Evolutionary conservation across 2,329 filamentous ascomycete genomes (phyloP).

Genomic region (Colletotrichum coccodes): DNA sequence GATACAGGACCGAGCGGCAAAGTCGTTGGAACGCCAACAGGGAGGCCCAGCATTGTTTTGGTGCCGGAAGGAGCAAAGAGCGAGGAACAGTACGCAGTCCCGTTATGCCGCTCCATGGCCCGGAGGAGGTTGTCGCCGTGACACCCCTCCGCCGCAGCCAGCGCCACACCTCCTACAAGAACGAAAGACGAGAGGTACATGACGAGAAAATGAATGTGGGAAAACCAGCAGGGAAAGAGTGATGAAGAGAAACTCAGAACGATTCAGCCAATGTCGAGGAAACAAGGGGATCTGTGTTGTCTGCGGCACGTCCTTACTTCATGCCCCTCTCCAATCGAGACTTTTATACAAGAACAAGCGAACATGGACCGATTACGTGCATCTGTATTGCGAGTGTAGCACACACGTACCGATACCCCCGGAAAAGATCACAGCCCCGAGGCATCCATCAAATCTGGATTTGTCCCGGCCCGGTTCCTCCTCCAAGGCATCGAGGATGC

Average conservation of each 20-base stretch:
- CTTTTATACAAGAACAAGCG: conserved; percentile 14
- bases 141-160: conserved; percentile 13
- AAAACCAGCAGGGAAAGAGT: too few relatives aligned
- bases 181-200: not conserved
- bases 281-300: not conserved
- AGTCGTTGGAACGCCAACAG: conserved; percentile 12
- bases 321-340: not conserved
- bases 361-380: not conserved
- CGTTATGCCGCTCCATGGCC: conserved; percentile 25
- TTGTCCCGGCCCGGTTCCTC: not conserved
- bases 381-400: too few relatives aligned
- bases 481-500: not conserved
- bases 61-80: not conserved
- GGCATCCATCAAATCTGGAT: not conserved
- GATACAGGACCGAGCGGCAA: not conserved
- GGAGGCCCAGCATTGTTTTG: not conserved
- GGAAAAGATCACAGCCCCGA: not conserved
- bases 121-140: conserved; percentile 32
- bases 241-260: not conserved
- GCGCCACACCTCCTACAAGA: not conserved
- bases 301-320: not conserved
- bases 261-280: not conserved
- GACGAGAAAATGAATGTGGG: too few relatives aligned
- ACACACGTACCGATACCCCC: not conserved
- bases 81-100: conserved; percentile 22